Base-by-base conservation (phyloP, 2,329 filamentous ascomycete genomes). In the Aureobasidium sp. region DNA sequence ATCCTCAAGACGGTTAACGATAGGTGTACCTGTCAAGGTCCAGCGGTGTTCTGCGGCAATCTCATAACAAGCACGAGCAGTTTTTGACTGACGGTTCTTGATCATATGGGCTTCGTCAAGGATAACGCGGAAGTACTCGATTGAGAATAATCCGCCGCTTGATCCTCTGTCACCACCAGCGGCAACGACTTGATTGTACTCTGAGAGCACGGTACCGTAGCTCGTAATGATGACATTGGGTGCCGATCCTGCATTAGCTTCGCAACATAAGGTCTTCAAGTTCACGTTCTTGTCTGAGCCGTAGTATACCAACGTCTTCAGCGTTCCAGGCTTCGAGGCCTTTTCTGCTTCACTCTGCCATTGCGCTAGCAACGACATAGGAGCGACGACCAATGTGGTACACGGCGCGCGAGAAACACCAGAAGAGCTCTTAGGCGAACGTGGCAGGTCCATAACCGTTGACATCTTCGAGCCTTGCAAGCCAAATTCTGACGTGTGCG, bases 331-430 rank as follows among this genome's bases (percentile, higher is more conserved):
- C 65, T 87, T 87, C 0, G 93, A 97, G 0, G 94, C 92, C 69
- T 93, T 96, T 68, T 92, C 85, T 0, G 92, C 90, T 77, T 99
- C 94, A 69, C 90, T 96, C 68, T 96, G 89, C 94, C 94, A 99
- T 72, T 99, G 94, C 0, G 93, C 84, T n/a, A 99, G 81, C 2
- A 99, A 79, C 11, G 94, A 97, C 86, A 97, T 97, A 1, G 94
- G 94, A 0, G 94, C 94, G n/a, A 99, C 83, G 0, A 99, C 93
- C 2, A 99, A 78, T 0, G 94, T 99, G 0, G 94, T 97, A 70
- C 88, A 90, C 0, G 91, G 92, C 1, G 92, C 94, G 59, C 81
- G 73, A 50, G 88, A 80, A 3, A 91, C 76, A 1, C 78, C 76
- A 11, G 79, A 73, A 17, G 83, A 82, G 35, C 78, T 81, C 45